These are phyloP conservation scores for Graphilbum sp. DNA, from an alignment of 2,329 filamentous ascomycete species.

Conservation along the genomic window DNA sequence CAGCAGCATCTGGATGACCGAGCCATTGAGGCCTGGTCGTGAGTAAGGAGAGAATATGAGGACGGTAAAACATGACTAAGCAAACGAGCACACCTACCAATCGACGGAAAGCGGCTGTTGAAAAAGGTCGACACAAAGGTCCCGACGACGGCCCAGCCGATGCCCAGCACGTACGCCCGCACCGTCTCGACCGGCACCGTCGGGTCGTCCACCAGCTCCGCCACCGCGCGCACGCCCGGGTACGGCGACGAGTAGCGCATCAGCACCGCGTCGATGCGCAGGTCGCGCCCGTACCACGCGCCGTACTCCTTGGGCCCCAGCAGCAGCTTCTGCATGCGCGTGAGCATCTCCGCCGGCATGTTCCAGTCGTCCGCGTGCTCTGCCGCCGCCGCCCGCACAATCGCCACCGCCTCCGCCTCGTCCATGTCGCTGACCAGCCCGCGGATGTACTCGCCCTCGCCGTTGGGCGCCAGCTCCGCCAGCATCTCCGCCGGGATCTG, in stretches of 20 bases:
- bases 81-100: constrained; percentile 12
- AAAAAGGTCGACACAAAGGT: constrained; percentile 25
- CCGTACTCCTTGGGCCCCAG: constrained; percentile 22
- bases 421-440: constrained; percentile 24
- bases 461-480: constrained; percentile 24
- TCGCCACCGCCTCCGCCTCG: constrained; percentile 24
- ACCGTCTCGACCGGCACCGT: constrained; percentile 22
- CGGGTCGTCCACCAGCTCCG: constrained; percentile 19
- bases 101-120: constrained; percentile 22
- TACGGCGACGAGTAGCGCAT: constrained; percentile 25
- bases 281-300: constrained; percentile 22
- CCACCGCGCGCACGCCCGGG: constrained; percentile 24
- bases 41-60: not conserved
- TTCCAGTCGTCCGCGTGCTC: constrained; percentile 28
- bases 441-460: constrained; percentile 24
- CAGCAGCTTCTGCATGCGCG: constrained; percentile 22
- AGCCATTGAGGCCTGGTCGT: constrained; percentile 14
- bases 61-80: not conserved
- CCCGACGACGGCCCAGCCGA: constrained; percentile 21
- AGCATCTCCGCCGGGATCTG: constrained; percentile 23
- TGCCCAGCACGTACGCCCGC: constrained; percentile 24
- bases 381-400: constrained; percentile 19
- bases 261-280: constrained; percentile 23
- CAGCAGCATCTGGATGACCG: constrained; percentile 27
- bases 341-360: constrained; percentile 24